Conservation (phyloP, 805 yeast species). For the Brettanomyces nanus region DNA sequence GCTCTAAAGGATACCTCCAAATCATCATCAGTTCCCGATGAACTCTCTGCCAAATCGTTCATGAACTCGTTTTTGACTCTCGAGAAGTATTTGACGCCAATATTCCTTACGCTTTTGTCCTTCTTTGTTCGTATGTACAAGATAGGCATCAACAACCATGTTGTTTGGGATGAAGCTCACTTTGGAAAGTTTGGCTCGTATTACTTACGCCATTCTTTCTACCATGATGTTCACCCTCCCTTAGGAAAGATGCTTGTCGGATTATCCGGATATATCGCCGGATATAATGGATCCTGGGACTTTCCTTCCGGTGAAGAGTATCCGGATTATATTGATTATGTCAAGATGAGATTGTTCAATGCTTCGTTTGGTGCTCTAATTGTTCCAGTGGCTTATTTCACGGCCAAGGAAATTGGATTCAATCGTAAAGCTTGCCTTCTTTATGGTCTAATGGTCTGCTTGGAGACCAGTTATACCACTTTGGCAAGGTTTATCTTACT, state of each 20-base stretch:
- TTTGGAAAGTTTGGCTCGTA: constrained; percentile 85
- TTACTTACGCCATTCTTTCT: constrained; percentile 69
- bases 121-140: constrained; percentile 69
- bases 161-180: constrained; percentile 98
- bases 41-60: constrained; percentile 8
- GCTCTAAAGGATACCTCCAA: constrained; percentile 14
- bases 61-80: constrained; percentile 11
- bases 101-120: constrained; percentile 58
- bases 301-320: constrained; percentile 77
- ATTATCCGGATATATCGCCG: constrained; percentile 70
- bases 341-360: constrained; percentile 81
- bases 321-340: constrained; percentile 72
- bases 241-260: constrained; percentile 78
- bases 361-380: constrained; percentile 77
- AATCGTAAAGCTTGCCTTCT: constrained; percentile 68
- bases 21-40: constrained; percentile 8
- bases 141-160: constrained; percentile 63
- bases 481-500: constrained; percentile 83
- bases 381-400: constrained; percentile 81
- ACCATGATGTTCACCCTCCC: constrained; percentile 85
- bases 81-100: constrained; percentile 39
- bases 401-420: constrained; percentile 70
- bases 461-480: constrained; percentile 78
- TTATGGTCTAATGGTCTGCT: constrained; percentile 67
- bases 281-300: constrained; percentile 81